Evolutionary conservation across 257 asterid species (phyloP).

Genomic region (Euphrasia confusa): DNA sequence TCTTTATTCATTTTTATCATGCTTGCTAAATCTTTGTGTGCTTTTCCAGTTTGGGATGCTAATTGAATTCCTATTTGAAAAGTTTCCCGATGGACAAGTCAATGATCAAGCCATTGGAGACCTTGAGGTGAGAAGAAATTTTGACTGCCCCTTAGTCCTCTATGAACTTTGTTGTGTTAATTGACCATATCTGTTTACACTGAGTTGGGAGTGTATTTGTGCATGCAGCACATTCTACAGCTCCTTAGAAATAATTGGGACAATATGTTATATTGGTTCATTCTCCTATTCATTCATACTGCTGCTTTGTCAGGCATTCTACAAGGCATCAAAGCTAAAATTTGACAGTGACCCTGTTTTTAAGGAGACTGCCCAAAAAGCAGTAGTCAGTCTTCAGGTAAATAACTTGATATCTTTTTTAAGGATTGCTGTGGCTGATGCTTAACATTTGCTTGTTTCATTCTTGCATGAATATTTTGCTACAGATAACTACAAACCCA

Average conservation of each 20-base stretch:
- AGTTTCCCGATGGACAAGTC: constrained; percentile 59
- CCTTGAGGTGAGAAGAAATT: constrained; percentile 60
- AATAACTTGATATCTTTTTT: constrained; percentile 12
- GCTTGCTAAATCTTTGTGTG: constrained; percentile 24
- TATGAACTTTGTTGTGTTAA: constrained; percentile 8
- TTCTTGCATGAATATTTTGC: constrained; percentile 15
- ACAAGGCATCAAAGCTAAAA: constrained; percentile 81
- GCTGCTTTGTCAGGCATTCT: constrained; percentile 53
- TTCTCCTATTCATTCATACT: constrained; percentile 11
- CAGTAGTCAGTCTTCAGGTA: constrained; percentile 98
- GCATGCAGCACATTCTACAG: constrained; percentile 1
- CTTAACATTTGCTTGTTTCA: background rate
- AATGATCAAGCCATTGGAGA: constrained; percentile 80
- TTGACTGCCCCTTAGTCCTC: constrained; percentile 13
- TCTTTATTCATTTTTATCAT: constrained; percentile 7
- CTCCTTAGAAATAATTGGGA: background rate
- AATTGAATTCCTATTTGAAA: constrained; percentile 73
- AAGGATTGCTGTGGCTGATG: constrained; percentile 10
- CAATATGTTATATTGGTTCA: constrained; percentile 5
- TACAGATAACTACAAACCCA: background rate
- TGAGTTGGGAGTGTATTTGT: constrained; percentile 14
- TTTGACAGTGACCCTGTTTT: constrained; percentile 74
- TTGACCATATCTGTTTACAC: constrained; percentile 14
- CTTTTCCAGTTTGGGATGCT: constrained; percentile 87
- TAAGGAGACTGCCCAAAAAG: constrained; percentile 83